Evolutionary conservation across 2,329 filamentous ascomycete species (phyloP), one percentile per base, ranked within the genome.

Genomic region (Alternaria arbusti): DNA sequence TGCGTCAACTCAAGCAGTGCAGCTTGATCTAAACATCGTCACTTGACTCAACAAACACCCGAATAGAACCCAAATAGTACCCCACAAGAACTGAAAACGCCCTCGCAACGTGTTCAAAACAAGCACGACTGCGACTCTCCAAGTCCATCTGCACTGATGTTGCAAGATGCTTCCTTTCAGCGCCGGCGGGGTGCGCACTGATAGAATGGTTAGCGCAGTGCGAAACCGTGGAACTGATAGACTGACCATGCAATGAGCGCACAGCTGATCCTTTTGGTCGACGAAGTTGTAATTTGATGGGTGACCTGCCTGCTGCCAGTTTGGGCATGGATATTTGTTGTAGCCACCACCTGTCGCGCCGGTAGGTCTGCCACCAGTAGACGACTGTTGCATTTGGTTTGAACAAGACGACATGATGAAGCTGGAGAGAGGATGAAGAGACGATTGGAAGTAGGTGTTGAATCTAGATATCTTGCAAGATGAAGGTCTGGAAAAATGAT

Each of bases 191-290:
- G 70, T 49, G 67, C 71, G 61, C 71, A 73, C 71, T 74, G 62
- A 43, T 64, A 54, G 46, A 46, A 28, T 61, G 25, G 40, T 74
- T 70, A 74, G 70, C 59, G 64, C 40, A 40, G 30, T 64, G 32
- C 30, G 44, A 57, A 59, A 64, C 52, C 59, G 64, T 60, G 63
- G 57, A 44, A 65, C 45, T 58, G 59, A 54, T 61, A 57, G 57
- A 68, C 70, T 67, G 54, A 74, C 72, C 66, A 67, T 64, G 60
- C 72, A 74, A 60, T 71, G 67, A 32, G 68, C 63, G 63, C 72
- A 74, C 47, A 70, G 32, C 40, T 58, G 57, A 55, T 60, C 70
- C 60, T 70, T 67, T 17, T 60, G 61, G 56, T 70, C 64, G 13
- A 73, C 66, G 50, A 65, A 64, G 45, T 63, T 65, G 60, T 72